A percentile compares a stretch with the other conserved stretches of the same genome.
phyloP scores from a whole-genome alignment of 176 grass and related monocot species.

The Oryza glaberrima region DNA sequence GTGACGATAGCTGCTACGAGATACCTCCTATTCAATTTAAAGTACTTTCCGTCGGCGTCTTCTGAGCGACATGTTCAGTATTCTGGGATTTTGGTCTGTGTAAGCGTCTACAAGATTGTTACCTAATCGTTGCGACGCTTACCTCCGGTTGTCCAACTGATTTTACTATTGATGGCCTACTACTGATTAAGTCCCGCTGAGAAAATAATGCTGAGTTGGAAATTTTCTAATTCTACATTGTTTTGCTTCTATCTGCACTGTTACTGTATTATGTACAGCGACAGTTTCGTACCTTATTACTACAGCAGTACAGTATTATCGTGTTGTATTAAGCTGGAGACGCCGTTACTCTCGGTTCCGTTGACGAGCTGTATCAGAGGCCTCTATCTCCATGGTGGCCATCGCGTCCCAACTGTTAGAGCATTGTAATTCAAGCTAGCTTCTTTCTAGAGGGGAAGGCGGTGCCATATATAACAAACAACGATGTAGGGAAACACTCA shows the following conservation, averaged over 20 bases:
- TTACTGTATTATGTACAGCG: too few species aligned
- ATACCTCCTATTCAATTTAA: slow-evolving; percentile 50
- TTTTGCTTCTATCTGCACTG: neutral
- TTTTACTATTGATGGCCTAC: neutral
- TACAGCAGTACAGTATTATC: neutral
- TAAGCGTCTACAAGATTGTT: neutral
- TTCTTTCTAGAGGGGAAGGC: neutral
- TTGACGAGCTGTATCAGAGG: neutral
- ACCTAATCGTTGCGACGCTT: neutral
- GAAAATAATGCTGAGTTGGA: slow-evolving; percentile 29
- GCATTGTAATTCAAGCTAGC: neutral
- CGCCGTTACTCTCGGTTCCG: neutral
- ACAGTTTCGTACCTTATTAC: too few species aligned
- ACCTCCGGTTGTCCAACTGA: neutral
- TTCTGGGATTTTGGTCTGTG: slow-evolving; percentile 24
- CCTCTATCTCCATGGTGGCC: neutral
- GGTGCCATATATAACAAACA: neutral
- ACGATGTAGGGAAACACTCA: neutral
- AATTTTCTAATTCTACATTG: neutral
- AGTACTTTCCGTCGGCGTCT: slow-evolving; percentile 32
- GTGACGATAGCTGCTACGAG: slow-evolving; percentile 51
- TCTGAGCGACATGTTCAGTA: slow-evolving; percentile 38
- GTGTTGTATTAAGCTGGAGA: neutral
- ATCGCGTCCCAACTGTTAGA: neutral
- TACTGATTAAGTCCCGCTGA: neutral